These are phyloP conservation scores for Spiraea crenata DNA, from an alignment of 331 rosid genomes.

Conservation along the genomic window DNA sequence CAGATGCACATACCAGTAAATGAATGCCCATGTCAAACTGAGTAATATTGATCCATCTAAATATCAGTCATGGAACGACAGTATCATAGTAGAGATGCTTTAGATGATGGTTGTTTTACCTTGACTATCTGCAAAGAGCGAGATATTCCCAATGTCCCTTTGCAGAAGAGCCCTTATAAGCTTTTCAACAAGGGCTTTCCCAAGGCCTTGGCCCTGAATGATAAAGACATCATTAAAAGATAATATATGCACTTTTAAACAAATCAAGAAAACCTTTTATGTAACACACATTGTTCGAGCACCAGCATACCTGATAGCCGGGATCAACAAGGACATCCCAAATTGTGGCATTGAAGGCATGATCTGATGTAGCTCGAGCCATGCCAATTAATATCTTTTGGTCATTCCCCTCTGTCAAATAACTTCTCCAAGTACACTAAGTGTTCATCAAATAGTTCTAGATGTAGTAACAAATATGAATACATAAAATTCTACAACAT, in stretches of 20 bases:
- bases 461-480: slow-evolving; percentile 39
- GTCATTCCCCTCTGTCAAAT: slow-evolving; percentile 85
- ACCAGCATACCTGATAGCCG: slow-evolving; percentile 64
- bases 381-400: slow-evolving; percentile 83
- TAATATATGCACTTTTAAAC: not conserved
- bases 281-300: slow-evolving; percentile 7
- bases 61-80: not conserved
- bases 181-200: slow-evolving; percentile 90
- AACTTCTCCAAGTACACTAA: slow-evolving; percentile 98
- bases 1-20: too few species aligned
- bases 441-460: slow-evolving; percentile 72
- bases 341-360: slow-evolving; percentile 96
- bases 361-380: slow-evolving; percentile 99
- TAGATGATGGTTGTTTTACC: slow-evolving; percentile 42
- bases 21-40: not conserved
- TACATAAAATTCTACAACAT: slow-evolving; percentile 11
- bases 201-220: slow-evolving; percentile 91
- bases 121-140: slow-evolving; percentile 93
- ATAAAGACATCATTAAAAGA: slow-evolving; percentile 28
- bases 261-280: not conserved
- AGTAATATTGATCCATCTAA: slow-evolving; percentile 3
- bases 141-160: slow-evolving; percentile 88
- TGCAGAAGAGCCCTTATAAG: slow-evolving; percentile 79
- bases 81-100: not conserved
- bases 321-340: slow-evolving; percentile 99